These are phyloP conservation scores for Nakazawaea ambrosiae DNA, from an alignment of 805 yeast genomes.

Conservation along the genomic window DNA sequence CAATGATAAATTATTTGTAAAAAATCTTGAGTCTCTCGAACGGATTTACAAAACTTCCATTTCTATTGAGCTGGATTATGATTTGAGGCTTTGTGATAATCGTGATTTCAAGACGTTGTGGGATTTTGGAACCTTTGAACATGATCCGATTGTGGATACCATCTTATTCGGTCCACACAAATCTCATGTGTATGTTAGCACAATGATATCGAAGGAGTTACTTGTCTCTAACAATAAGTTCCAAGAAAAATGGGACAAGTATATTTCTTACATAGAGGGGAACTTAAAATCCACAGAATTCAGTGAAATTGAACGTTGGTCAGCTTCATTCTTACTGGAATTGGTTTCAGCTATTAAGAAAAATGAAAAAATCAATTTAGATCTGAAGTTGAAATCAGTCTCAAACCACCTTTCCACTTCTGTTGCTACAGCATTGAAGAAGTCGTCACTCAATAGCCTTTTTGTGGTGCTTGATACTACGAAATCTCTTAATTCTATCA, in stretches of 20 bases:
- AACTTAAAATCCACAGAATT: too few species aligned
- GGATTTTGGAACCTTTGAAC: constrained; percentile 37
- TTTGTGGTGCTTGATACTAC: constrained; percentile 17
- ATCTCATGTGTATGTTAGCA: constrained; percentile 25
- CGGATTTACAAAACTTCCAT: constrained; percentile 15
- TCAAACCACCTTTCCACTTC: too few species aligned
- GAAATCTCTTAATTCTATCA: constrained; percentile 14
- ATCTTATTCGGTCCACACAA: constrained; percentile 20
- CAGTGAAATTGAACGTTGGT: too few species aligned
- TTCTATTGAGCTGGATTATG: constrained; percentile 22
- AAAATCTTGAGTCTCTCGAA: constrained; percentile 17
- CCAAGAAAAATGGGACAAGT: constrained; percentile 20
- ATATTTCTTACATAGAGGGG: too few species aligned
- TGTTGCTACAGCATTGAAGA: too few species aligned
- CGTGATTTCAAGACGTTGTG: constrained; percentile 52
- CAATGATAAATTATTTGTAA: constrained; percentile 13
- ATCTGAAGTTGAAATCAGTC: too few species aligned
- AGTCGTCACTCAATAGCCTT: too few species aligned
- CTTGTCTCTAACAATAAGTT: constrained; percentile 26
- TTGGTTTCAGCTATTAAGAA: too few species aligned
- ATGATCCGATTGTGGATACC: constrained; percentile 15
- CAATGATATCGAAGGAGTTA: constrained; percentile 32
- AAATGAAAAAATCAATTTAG: too few species aligned
- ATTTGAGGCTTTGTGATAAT: constrained; percentile 40
- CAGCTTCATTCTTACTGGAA: too few species aligned